Evolutionary conservation across 495 filamentous ascomycete species (phyloP).

Genomic region (Symbiotaphrina buchneri): DNA sequence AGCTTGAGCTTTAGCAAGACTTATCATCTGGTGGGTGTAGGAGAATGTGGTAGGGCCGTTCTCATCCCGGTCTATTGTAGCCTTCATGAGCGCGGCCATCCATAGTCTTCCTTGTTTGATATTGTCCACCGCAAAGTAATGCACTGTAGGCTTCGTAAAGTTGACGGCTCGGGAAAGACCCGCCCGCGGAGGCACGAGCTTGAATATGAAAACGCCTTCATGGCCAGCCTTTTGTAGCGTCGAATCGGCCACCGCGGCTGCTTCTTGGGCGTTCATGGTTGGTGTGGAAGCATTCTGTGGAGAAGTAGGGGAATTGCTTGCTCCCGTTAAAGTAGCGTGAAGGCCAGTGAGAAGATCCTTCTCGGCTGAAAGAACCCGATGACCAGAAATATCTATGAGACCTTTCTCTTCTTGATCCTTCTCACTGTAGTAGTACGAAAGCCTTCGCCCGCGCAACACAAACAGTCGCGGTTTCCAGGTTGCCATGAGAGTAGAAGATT

Average conservation of each 20-base stretch:
- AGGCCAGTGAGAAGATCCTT: constrained; percentile 74
- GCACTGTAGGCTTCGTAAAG: constrained; percentile 89
- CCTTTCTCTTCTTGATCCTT: constrained; percentile 81
- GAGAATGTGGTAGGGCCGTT: constrained; percentile 54
- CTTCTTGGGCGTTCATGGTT: constrained; percentile 19
- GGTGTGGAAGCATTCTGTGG: constrained; percentile 39
- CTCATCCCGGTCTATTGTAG: constrained; percentile 90
- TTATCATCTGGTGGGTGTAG: constrained; percentile 90
- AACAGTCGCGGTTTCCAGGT: constrained; percentile 95
- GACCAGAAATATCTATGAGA: constrained; percentile 90
- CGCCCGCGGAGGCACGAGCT: constrained; percentile 74
- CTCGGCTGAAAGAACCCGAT: constrained; percentile 88
- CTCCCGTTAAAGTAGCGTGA: constrained; percentile 80
- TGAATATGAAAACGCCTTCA: constrained; percentile 74
- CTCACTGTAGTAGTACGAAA: constrained; percentile 94
- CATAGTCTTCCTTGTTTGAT: constrained; percentile 71
- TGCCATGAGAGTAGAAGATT: constrained; percentile 81
- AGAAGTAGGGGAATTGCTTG: constrained; percentile 49
- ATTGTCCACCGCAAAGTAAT: constrained; percentile 93
- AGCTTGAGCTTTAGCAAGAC: constrained; percentile 56
- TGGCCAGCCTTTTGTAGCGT: constrained; percentile 3
- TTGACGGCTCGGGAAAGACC: constrained; percentile 82
- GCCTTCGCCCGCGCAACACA: constrained; percentile 68
- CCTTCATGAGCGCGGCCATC: constrained; percentile 99
- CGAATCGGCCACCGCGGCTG: constrained; percentile 4